phyloP scores from a whole-genome alignment of 495 filamentous ascomycete species.

The Massariosphaeria phaeospora region DNA sequence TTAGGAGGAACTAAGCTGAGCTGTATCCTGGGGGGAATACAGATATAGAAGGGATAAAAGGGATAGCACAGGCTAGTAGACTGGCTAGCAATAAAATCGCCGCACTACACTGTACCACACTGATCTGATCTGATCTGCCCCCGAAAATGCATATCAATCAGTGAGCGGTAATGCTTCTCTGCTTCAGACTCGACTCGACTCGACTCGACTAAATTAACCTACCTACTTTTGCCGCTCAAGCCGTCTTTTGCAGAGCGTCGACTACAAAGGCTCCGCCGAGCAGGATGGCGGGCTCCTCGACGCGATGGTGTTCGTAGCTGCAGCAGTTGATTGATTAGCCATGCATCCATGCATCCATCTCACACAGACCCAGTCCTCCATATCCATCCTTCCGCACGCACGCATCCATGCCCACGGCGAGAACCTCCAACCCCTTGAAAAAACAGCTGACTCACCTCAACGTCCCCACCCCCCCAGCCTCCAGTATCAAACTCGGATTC shows the following conservation, averaged over 20 bases:
- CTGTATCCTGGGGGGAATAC: too few relatives aligned
- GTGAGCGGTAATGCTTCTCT: too few relatives aligned
- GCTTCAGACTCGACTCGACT: too few relatives aligned
- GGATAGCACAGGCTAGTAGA: too few relatives aligned
- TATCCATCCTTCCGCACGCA: slow-evolving; percentile 20
- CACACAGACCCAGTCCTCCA: background rate
- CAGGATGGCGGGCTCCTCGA: slow-evolving; percentile 65
- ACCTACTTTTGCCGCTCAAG: too few relatives aligned
- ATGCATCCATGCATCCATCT: background rate
- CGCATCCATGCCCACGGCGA: background rate
- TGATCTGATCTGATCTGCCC: too few relatives aligned
- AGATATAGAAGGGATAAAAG: too few relatives aligned
- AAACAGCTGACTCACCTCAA: slow-evolving; percentile 49
- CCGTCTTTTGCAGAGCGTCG: slow-evolving; percentile 42
- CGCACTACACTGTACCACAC: too few relatives aligned
- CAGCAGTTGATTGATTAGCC: background rate
- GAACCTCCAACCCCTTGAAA: background rate
- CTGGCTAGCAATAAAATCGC: too few relatives aligned
- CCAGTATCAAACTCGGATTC: slow-evolving; percentile 42
- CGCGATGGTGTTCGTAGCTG: slow-evolving; percentile 58
- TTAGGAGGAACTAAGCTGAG: too few relatives aligned
- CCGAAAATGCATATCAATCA: too few relatives aligned
- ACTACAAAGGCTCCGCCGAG: slow-evolving; percentile 63
- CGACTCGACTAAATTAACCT: too few relatives aligned
- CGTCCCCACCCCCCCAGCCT: slow-evolving; percentile 53